Evolutionary conservation across 352 stramenopile species (phyloP).

Genomic region (Phytophthora ramorum): DNA sequence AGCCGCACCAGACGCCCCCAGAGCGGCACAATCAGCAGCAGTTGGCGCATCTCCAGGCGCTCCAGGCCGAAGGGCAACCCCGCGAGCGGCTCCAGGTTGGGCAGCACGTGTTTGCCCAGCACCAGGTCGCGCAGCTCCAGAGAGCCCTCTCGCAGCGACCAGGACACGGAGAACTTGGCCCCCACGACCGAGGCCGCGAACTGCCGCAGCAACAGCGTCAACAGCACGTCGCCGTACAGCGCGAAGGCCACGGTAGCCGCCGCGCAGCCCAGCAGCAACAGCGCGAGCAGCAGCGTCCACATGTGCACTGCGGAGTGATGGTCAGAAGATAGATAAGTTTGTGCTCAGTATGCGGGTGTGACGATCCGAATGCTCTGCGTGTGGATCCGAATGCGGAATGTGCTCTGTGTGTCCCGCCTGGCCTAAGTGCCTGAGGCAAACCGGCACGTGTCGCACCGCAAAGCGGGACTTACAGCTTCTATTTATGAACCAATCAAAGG

Average conservation of each 20-base stretch:
- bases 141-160: slow-evolving; percentile 67
- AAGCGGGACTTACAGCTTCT: slow-evolving; percentile 4
- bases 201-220: slow-evolving; percentile 61
- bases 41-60: slow-evolving; percentile 56
- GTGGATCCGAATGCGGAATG: neutral
- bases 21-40: slow-evolving; percentile 67
- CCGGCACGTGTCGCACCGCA: slow-evolving; percentile 10
- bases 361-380: neutral
- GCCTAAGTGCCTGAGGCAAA: too few species aligned
- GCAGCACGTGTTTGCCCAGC: slow-evolving; percentile 50
- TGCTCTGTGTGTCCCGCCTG: neutral
- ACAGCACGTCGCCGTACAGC: slow-evolving; percentile 59
- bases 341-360: slow-evolving; percentile 4
- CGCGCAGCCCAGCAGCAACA: slow-evolving; percentile 41
- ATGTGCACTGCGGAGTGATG: slow-evolving; percentile 24
- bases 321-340: neutral
- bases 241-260: slow-evolving; percentile 41
- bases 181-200: slow-evolving; percentile 58
- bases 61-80: slow-evolving; percentile 76
- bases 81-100: slow-evolving; percentile 60
- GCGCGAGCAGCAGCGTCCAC: slow-evolving; percentile 45
- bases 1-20: slow-evolving; percentile 37
- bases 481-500: slow-evolving; percentile 19
- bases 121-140: slow-evolving; percentile 69
- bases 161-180: slow-evolving; percentile 60